Conservation (phyloP, 129 eudicot genomes). For the Cynara cardunculus region DNA sequence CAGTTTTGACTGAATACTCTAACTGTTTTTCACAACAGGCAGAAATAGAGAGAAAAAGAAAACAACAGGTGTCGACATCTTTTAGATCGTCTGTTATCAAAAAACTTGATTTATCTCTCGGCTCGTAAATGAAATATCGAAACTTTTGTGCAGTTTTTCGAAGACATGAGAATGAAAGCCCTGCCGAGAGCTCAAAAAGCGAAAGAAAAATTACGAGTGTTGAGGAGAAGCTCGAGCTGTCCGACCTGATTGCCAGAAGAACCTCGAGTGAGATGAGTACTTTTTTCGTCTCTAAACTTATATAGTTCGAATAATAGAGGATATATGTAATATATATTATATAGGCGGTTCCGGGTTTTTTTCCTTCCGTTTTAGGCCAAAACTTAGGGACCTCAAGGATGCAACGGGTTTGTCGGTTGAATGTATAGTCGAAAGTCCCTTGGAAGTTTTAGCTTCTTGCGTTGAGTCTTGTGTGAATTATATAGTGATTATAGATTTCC, state of each 20-base stretch:
- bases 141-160: constrained; percentile 41
- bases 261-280: not conserved
- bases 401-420: constrained; percentile 15
- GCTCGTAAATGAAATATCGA: not conserved
- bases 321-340: not conserved
- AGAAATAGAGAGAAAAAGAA: constrained; percentile 55
- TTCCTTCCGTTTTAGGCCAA: not conserved
- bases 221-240: constrained; percentile 63
- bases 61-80: constrained; percentile 40
- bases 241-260: constrained; percentile 20
- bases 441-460: not conserved
- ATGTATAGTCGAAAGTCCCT: constrained; percentile 13
- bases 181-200: constrained; percentile 39
- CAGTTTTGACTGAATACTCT: not conserved
- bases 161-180: constrained; percentile 45
- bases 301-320: constrained; percentile 23
- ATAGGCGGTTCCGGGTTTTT: constrained; percentile 8
- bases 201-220: constrained; percentile 30
- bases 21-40: constrained; percentile 44
- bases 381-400: not conserved
- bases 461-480: constrained; percentile 20
- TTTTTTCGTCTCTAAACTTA: constrained; percentile 9
- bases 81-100: not conserved
- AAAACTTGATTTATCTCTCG: not conserved
- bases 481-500: constrained; percentile 12